Evolutionary conservation across 768 basidiomycete genomes (phyloP).

Genomic region (Ramaria sp.): DNA sequence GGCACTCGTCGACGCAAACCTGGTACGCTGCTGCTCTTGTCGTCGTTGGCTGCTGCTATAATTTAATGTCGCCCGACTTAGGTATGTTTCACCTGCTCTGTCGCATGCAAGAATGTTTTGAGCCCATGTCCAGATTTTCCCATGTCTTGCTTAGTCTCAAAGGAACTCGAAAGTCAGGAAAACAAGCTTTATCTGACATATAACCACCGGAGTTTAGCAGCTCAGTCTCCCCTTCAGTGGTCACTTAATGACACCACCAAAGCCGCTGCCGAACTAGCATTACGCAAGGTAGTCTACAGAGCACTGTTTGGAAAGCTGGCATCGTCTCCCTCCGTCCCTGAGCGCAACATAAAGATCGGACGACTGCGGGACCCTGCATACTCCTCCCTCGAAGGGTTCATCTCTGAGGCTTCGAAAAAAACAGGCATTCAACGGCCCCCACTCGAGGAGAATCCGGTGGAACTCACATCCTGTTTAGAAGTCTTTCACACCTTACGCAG

Average conservation of each 20-base stretch:
- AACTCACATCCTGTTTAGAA: conserved; percentile 34
- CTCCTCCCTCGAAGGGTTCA: conserved; percentile 36
- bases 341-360: conserved; percentile 4
- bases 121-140: conserved; percentile 39
- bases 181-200: conserved; percentile 25
- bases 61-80: conserved; percentile 40
- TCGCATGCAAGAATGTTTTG: conserved; percentile 3
- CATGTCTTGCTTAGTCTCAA: conserved; percentile 25
- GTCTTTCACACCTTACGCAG: conserved; percentile 59
- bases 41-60: conserved; percentile 74
- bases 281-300: conserved; percentile 63
- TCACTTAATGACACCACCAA: conserved; percentile 23
- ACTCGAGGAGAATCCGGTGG: conserved; percentile 12
- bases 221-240: conserved; percentile 63
- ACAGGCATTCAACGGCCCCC: conserved; percentile 18
- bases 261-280: conserved; percentile 34
- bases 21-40: conserved; percentile 48
- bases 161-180: conserved; percentile 9
- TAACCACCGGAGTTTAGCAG: conserved; percentile 56
- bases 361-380: conserved; percentile 31
- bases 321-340: conserved; percentile 6
- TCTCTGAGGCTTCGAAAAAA: conserved; percentile 24
- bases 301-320: conserved; percentile 39
- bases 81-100: conserved; percentile 25
- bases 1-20: conserved; percentile 12